Evolutionary conservation across 805 yeast species (phyloP), one percentile per base, ranked within the genome.

Genomic region (Myxozyma lipomycoides): DNA sequence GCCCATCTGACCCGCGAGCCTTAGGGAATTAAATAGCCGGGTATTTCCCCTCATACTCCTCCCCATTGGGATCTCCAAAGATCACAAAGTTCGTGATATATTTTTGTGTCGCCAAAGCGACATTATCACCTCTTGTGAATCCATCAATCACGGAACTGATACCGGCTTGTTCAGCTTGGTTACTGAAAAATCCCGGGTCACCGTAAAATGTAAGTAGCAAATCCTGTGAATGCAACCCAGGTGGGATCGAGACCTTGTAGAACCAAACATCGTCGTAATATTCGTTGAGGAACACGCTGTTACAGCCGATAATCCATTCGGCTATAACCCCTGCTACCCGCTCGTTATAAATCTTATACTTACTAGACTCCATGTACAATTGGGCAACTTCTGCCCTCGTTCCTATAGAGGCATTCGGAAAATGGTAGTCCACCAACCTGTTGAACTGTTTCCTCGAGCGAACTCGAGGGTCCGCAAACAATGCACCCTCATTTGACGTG

Each of bases 401-500:
- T 4, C 45, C 46, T 17, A 35, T 35, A 6, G 51, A 22, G 17
- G 59, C 54, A 22, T 53, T 54, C 7, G 54, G 53, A 41, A 54
- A 53, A 32, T 49, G 49, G 18, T 24, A 26, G n/a, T 5, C 17
- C 10, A 55, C 26, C 9, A 53, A 40, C n/a, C 7, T 36, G 35
- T 49, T 42, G 18, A 58, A 40, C 3, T 52, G 48, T 1, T 17
- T 35, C 9, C 45, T 24, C 5, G 56, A 38, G 21, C 40, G 9
- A 3, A 48, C 45, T 1, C 45, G 35, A 21, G 58, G 56, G 26
- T 52, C 50, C 4, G 58, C 42, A 32, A 58, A 58, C 6, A 56
- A n/a, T 4, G 37, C 40, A 21, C 61, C 61, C 42, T 58, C 61
- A 42, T 56, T n/a, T n/a, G n/a, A n/a, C n/a, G n/a, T n/a, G n/a